Base-by-base conservation (phyloP, 331 rosid species). In the Malus hybrid region DNA sequence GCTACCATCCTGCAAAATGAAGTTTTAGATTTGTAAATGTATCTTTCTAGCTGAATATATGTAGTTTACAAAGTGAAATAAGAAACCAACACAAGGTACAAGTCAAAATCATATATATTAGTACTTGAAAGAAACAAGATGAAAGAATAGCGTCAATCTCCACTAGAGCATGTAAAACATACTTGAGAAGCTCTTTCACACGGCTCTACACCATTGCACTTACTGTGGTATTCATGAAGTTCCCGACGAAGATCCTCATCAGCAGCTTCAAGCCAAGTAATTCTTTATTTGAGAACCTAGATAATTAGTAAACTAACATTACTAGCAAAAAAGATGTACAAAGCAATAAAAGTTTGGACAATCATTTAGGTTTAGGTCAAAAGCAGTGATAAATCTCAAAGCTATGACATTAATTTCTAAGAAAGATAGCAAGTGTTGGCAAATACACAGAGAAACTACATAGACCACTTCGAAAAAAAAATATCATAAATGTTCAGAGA, bases 201-300 rank as follows among this genome's bases (percentile, higher is more conserved):
- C 73, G 74, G 96, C 73, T 87, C 94, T 65, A 70, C 85, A 70
- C 34, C 74, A 63, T 88, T 78, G 85, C 90, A 89, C 90, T 88
- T 89, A 70, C 93, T 96, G 53, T 96, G 96, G 80, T 82, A 84
- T 78, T 90, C 96, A 55, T 89, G 99, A 88, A 96, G 98, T 85
- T 96, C 98, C 20, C 91, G 87, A 82, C 97, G 89, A 77, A 96
- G 98, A 82, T 96, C 96, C 83, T 88, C 98, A 84, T 96, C 93
- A 79, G 98, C 88, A 79, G 98, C 96, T 89, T 96, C 99, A 80
- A 96, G 99, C 90, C 96, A 90, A 77, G 93, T 67, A 86, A 96
- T 89, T 79, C 97, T 89, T 88, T 96, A 98, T 93, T 93, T 96
- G 65, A 96, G 97, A 75, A 86, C 93, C 99, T 96, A 80, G 78